phyloP scores from a whole-genome alignment of 768 basidiomycete genomes.

The Phlebiopsis flavidoalba region DNA sequence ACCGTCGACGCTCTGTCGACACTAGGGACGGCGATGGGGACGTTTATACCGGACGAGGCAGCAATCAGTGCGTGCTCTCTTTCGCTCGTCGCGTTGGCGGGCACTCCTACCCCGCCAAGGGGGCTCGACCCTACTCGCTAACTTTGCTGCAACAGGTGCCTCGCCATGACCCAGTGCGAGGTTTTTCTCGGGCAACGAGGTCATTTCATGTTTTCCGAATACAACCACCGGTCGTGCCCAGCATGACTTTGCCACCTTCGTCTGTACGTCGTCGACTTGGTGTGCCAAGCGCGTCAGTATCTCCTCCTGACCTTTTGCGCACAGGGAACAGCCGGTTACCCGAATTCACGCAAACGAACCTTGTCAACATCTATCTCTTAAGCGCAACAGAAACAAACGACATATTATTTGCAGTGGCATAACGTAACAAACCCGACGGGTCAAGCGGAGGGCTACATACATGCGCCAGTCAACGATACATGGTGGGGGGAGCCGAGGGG shows the following conservation, averaged over 20 bases:
- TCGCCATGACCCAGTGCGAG: conserved; percentile 48
- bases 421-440: conserved; percentile 42
- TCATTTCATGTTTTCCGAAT: conserved; percentile 76
- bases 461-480: conserved; percentile 58
- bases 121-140: background rate
- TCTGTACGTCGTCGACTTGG: conserved; percentile 54
- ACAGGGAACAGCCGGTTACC: conserved; percentile 76
- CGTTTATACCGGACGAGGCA: conserved; percentile 15
- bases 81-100: background rate
- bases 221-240: conserved; percentile 55
- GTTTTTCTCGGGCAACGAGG: conserved; percentile 57
- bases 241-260: conserved; percentile 68
- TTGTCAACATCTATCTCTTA: conserved; percentile 74
- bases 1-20: background rate
- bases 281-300: conserved; percentile 10
- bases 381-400: conserved; percentile 59
- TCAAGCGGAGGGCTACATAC: conserved; percentile 49
- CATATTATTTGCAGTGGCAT: conserved; percentile 35
- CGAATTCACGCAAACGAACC: conserved; percentile 53
- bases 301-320: conserved; percentile 12
- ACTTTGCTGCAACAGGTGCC: conserved; percentile 15
- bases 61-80: conserved; percentile 15
- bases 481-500: conserved; percentile 56
- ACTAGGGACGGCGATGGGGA: background rate
- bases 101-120: background rate